These are phyloP conservation scores for Brassica rapa DNA, from an alignment of 345 rosid species.

Conservation along the genomic window DNA sequence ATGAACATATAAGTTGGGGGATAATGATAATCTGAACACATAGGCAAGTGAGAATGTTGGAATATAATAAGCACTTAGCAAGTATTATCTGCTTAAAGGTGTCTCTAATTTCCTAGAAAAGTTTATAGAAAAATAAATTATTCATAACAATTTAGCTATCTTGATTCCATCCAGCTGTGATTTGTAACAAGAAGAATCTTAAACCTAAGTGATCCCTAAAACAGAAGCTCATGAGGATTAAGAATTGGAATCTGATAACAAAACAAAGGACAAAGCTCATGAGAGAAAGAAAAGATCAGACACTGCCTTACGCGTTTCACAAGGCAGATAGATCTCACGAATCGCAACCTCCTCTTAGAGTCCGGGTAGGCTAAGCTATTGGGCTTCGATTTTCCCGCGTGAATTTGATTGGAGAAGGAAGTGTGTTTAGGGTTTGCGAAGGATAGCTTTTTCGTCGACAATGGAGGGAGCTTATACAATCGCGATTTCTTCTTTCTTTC, in stretches of 20 bases:
- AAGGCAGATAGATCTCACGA: constrained; percentile 5
- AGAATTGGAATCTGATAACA: neutral
- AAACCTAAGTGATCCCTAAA: neutral
- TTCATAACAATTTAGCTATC: neutral
- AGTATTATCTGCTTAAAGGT: too few relatives aligned
- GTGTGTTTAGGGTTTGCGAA: constrained; percentile 5
- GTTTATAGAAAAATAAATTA: neutral
- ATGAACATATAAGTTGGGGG: neutral
- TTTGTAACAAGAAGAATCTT: neutral
- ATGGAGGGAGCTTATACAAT: neutral
- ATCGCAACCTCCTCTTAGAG: neutral
- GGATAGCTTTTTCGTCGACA: neutral
- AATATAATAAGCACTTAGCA: too few relatives aligned
- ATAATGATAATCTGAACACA: neutral
- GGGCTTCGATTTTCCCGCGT: constrained; percentile 17
- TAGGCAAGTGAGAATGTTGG: neutral
- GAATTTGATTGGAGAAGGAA: neutral
- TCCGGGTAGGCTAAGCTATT: neutral
- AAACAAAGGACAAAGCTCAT: neutral
- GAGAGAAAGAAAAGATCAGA: constrained; percentile 3
- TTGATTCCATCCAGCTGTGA: neutral
- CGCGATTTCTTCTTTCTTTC: neutral
- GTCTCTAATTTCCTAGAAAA: too few relatives aligned
- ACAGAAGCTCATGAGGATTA: neutral
- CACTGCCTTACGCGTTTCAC: neutral